A percentile compares a stretch with the other conserved stretches of the same genome.
These are phyloP conservation scores for Fusarium succisae DNA, from an alignment of 2,329 filamentous ascomycete genomes.

Conservation along the genomic window DNA sequence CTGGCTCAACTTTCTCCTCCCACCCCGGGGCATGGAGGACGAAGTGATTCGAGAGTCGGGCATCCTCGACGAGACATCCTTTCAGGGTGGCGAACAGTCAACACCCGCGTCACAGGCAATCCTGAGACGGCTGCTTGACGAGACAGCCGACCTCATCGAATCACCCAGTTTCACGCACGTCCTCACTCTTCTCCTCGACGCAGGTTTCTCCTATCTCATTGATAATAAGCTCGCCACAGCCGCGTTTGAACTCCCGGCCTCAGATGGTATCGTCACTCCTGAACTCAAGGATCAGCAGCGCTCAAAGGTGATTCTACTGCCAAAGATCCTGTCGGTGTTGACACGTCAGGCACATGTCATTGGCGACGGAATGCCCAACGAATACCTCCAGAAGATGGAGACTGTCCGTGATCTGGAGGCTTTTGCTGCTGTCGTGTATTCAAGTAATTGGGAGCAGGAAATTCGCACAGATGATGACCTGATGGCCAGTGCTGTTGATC, in stretches of 20 bases:
- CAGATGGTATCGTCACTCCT: constrained; percentile 51
- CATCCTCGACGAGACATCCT: constrained; percentile 66
- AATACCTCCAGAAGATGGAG: constrained; percentile 80
- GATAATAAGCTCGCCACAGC: constrained; percentile 82
- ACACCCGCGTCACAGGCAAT: constrained; percentile 61
- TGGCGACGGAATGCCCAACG: constrained; percentile 78
- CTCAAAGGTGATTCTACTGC: constrained; percentile 75
- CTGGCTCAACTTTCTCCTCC: constrained; percentile 88
- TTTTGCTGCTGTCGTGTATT: constrained; percentile 88
- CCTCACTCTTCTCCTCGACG: constrained; percentile 84
- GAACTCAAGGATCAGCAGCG: constrained; percentile 62
- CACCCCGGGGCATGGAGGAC: constrained; percentile 79
- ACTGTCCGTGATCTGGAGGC: constrained; percentile 79
- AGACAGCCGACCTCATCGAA: constrained; percentile 95
- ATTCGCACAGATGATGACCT: constrained; percentile 59
- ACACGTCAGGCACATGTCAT: constrained; percentile 92
- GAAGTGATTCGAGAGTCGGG: constrained; percentile 88
- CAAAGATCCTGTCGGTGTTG: constrained; percentile 88
- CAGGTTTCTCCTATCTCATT: constrained; percentile 84
- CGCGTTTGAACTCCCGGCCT: constrained; percentile 71
- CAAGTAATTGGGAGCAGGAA: constrained; percentile 81
- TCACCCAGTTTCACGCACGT: constrained; percentile 91
- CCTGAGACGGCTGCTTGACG: constrained; percentile 87
- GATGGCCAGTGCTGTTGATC: constrained; percentile 50
- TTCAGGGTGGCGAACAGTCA: constrained; percentile 46